phyloP scores from a whole-genome alignment of 139 green algal genomes.

The Edaphochlamys debaryana region DNA sequence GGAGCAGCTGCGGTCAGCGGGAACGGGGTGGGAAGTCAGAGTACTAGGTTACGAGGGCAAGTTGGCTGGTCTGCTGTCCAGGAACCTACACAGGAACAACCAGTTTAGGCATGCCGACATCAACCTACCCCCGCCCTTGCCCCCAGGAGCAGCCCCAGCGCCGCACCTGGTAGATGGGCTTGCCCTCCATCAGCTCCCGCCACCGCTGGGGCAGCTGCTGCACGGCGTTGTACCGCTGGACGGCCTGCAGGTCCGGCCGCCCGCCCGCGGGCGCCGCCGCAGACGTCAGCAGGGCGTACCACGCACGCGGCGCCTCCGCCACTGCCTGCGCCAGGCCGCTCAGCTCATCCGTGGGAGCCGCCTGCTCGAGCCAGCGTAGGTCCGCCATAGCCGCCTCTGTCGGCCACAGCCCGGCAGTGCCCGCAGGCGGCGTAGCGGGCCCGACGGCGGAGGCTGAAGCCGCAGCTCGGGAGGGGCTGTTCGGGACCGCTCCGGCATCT shows the following conservation, averaged over 20 bases:
- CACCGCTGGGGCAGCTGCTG: constrained; percentile 20
- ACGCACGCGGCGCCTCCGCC: constrained; percentile 22
- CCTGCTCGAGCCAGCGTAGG: constrained; percentile 34
- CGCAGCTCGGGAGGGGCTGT: too few species aligned
- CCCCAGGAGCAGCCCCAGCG: too few species aligned
- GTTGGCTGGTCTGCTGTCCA: too few species aligned
- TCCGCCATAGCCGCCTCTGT: background rate
- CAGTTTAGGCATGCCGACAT: too few species aligned
- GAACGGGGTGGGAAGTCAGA: too few species aligned
- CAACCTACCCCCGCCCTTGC: background rate
- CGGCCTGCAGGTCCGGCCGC: background rate
- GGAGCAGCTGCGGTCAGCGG: background rate
- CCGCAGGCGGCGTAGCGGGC: too few species aligned
- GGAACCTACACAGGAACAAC: too few species aligned
- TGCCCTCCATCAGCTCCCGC: background rate
- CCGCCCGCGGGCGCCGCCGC: background rate
- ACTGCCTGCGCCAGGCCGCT: constrained; percentile 25
- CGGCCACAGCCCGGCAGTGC: constrained; percentile 6
- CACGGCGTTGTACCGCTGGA: background rate
- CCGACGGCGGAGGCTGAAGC: background rate
- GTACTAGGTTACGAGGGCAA: too few species aligned
- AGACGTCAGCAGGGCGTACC: constrained; percentile 31
- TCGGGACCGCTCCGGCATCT: too few species aligned
- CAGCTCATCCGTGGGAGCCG: background rate
- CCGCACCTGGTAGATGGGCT: constrained; percentile 21